These are phyloP conservation scores for Hamamelis virginiana DNA, from an alignment of 164 flowering plant species.

Conservation along the genomic window DNA sequence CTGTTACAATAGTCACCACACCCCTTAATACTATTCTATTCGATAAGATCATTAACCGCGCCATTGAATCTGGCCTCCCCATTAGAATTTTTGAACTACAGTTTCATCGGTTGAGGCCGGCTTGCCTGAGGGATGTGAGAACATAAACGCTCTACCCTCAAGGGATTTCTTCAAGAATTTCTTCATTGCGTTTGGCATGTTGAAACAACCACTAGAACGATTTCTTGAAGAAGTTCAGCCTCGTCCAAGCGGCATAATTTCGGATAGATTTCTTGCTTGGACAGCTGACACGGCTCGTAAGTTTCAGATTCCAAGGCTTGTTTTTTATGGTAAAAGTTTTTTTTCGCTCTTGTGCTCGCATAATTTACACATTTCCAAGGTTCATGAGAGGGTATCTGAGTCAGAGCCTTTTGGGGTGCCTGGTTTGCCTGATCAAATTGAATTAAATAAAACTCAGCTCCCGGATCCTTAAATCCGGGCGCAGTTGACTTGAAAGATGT, in stretches of 20 bases:
- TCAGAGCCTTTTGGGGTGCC: slow-evolving; percentile 31
- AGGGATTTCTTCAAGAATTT: slow-evolving; percentile 9
- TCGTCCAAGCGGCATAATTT: slow-evolving; percentile 29
- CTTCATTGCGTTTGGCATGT: slow-evolving; percentile 11
- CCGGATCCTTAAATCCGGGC: background rate
- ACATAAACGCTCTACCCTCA: slow-evolving; percentile 23
- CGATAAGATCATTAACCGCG: slow-evolving; percentile 15
- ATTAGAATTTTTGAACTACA: slow-evolving; percentile 16
- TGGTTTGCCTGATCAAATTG: slow-evolving; percentile 26
- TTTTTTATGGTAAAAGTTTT: slow-evolving; percentile 31
- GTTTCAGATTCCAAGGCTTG: slow-evolving; percentile 32
- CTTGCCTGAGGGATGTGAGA: slow-evolving; percentile 31
- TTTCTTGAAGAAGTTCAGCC: slow-evolving; percentile 8
- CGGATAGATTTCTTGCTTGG: slow-evolving; percentile 28
- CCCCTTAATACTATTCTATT: slow-evolving; percentile 31
- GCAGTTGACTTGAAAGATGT: background rate
- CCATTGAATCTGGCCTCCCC: slow-evolving; percentile 19
- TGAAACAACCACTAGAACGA: slow-evolving; percentile 14
- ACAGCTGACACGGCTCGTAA: slow-evolving; percentile 19
- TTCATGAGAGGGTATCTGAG: slow-evolving; percentile 9
- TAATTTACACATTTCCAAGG: background rate
- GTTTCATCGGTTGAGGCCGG: slow-evolving; percentile 28
- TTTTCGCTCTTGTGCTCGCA: slow-evolving; percentile 19
- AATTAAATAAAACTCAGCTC: slow-evolving; percentile 23
- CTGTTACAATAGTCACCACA: slow-evolving; percentile 35